Percentiles rank a stretch among this genome's conserved stretches.
These are phyloP conservation scores for Saccharomycopsis sp. DNA, from an alignment of 805 yeast genomes.

Conservation along the genomic window DNA sequence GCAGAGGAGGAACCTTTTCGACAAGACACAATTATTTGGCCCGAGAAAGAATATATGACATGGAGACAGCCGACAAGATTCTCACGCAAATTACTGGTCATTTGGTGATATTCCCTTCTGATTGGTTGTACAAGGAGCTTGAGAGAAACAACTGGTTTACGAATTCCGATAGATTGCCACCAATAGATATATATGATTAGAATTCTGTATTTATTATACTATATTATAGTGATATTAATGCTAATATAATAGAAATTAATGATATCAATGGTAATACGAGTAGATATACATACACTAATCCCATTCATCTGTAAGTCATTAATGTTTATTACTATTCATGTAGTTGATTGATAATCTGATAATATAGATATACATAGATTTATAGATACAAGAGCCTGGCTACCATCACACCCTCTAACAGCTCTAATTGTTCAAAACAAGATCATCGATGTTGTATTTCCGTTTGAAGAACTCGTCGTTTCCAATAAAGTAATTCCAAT, in stretches of 20 bases:
- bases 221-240: too few species aligned
- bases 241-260: too few species aligned
- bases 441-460: conserved; percentile 1
- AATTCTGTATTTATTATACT: not conserved
- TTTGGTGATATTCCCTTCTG: conserved; percentile 83
- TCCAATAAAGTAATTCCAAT: conserved; percentile 20
- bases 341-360: not conserved
- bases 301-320: not conserved
- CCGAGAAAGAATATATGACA: conserved; percentile 54
- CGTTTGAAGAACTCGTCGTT: conserved; percentile 9
- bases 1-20: conserved; percentile 34
- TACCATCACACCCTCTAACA: too few species aligned
- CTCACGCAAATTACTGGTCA: conserved; percentile 76
- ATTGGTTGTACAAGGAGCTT: conserved; percentile 83
- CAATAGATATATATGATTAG: conserved; percentile 85
- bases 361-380: too few species aligned
- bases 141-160: conserved; percentile 94
- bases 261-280: too few species aligned
- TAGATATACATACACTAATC: too few species aligned
- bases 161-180: conserved; percentile 88
- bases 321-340: not conserved
- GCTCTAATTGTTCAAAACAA: not conserved
- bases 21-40: conserved; percentile 30
- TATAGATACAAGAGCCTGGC: too few species aligned
- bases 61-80: conserved; percentile 69